Evolutionary conservation across 2,329 filamentous ascomycete genomes (phyloP).

Genomic region (Colletotrichum theobromicola): DNA sequence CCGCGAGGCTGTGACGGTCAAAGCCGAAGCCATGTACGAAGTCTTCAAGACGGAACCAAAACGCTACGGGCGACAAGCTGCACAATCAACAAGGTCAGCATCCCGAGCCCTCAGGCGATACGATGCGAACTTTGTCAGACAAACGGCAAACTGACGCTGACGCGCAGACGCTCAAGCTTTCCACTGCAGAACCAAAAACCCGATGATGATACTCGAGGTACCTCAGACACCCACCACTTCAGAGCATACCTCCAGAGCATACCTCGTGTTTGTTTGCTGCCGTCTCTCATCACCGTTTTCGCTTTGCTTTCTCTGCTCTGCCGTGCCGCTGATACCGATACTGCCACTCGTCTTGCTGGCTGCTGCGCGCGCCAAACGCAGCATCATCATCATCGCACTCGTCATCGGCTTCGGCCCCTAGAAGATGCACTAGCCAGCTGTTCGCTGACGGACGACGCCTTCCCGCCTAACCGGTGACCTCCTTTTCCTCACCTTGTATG

Average conservation of each 20-base stretch:
- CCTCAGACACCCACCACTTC: neutral
- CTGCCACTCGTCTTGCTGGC: neutral
- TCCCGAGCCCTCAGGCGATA: neutral
- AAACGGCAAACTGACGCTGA: neutral
- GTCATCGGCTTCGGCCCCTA: neutral
- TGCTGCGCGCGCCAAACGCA: neutral
- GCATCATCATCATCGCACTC: neutral
- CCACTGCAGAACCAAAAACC: neutral
- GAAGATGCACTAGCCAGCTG: slow-evolving; percentile 15
- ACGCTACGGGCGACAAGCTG: neutral
- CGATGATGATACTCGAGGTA: neutral
- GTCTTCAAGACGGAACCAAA: neutral
- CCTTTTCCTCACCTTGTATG: neutral
- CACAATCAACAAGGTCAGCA: neutral
- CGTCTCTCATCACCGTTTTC: neutral
- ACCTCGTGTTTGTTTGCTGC: neutral
- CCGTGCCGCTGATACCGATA: neutral
- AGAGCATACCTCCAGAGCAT: neutral
- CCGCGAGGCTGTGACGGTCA: neutral
- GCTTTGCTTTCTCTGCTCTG: neutral
- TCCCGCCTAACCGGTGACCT: neutral
- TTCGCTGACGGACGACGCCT: neutral
- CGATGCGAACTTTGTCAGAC: slow-evolving; percentile 7
- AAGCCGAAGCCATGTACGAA: neutral
- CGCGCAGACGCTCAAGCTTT: slow-evolving; percentile 1